phyloP scores from a whole-genome alignment of 352 stramenopile species.

The Phytophthora sojae region DNA sequence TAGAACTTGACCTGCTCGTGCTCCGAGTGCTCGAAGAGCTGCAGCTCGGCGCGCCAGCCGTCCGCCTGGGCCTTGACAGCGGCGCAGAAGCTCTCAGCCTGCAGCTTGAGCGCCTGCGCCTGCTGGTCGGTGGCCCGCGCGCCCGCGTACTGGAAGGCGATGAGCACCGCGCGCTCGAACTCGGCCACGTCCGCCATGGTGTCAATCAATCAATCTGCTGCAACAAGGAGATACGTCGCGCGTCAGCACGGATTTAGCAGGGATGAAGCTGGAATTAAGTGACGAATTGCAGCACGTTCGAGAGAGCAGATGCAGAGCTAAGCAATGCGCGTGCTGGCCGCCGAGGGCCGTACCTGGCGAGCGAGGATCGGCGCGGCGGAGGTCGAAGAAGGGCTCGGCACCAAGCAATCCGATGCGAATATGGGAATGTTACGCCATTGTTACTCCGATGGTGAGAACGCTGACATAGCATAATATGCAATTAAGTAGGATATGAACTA shows the following conservation, averaged over 20 bases:
- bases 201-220: too few relatives aligned
- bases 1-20: constrained; percentile 89
- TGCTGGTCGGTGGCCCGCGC: constrained; percentile 54
- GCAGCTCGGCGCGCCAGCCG: constrained; percentile 68
- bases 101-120: constrained; percentile 68
- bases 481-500: not conserved
- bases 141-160: constrained; percentile 83
- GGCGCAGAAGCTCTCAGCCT: constrained; percentile 78
- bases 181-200: constrained; percentile 48
- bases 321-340: not conserved
- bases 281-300: not conserved
- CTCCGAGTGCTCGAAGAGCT: constrained; percentile 73
- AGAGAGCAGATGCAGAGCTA: constrained; percentile 11
- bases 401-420: constrained; percentile 1
- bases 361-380: not conserved
- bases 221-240: not conserved
- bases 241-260: not conserved
- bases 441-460: not conserved
- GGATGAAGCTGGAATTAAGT: not conserved
- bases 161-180: constrained; percentile 81
- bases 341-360: constrained; percentile 5
- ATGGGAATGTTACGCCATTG: not conserved
- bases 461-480: not conserved
- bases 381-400: constrained; percentile 16
- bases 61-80: constrained; percentile 56